Conservation (phyloP, 352 stramenopile genomes). For the Pythium vanterpoolii region DNA sequence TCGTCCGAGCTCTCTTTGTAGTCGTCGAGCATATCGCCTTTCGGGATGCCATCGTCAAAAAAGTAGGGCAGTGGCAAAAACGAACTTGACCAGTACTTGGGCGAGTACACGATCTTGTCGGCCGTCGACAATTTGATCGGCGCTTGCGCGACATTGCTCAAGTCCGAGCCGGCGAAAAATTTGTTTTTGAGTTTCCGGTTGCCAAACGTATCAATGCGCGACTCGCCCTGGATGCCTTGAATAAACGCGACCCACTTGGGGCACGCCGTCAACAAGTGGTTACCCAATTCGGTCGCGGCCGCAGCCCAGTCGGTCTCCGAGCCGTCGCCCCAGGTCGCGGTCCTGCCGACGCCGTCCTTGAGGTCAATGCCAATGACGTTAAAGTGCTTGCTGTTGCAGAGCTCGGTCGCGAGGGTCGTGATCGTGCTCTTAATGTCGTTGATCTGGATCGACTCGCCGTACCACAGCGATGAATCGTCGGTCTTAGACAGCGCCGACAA, state of each 20-base stretch:
- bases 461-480: constrained; percentile 61
- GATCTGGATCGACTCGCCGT: constrained; percentile 69
- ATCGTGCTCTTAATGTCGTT: constrained; percentile 79
- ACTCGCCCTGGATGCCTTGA: constrained; percentile 61
- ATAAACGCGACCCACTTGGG: constrained; percentile 80
- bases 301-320: constrained; percentile 75
- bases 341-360: constrained; percentile 61
- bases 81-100: constrained; percentile 75
- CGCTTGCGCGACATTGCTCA: constrained; percentile 36
- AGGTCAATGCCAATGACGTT: constrained; percentile 86
- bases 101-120: constrained; percentile 81
- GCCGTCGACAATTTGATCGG: constrained; percentile 57
- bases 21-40: constrained; percentile 55
- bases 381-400: constrained; percentile 81
- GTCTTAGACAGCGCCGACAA: constrained; percentile 38
- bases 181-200: constrained; percentile 57
- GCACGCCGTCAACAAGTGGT: constrained; percentile 63
- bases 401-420: constrained; percentile 54
- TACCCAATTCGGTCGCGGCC: constrained; percentile 61
- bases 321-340: constrained; percentile 72
- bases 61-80: constrained; percentile 61
- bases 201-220: constrained; percentile 66
- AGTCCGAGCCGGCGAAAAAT: constrained; percentile 65
- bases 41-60: constrained; percentile 46
- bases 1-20: constrained; percentile 58